phyloP scores from a whole-genome alignment of 1,284 basidiomycete species.

The Stygiomarasmius scandens region DNA sequence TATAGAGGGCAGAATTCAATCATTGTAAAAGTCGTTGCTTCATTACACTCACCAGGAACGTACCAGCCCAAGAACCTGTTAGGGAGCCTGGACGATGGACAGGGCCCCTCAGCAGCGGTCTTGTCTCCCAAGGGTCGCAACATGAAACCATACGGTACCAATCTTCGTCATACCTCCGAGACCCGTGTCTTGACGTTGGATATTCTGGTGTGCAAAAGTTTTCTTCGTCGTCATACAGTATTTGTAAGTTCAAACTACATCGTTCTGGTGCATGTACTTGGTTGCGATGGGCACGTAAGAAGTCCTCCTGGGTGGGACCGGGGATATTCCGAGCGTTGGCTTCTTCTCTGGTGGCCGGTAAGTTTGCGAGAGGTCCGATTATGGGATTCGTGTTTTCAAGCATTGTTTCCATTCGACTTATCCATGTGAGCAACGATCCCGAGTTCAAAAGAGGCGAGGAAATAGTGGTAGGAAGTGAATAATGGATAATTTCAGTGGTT shows the following conservation, averaged over 20 bases:
- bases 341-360: slow-evolving; percentile 37
- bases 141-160: slow-evolving; percentile 48
- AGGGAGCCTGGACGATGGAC: slow-evolving; percentile 45
- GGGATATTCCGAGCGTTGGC: slow-evolving; percentile 27
- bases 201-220: slow-evolving; percentile 3
- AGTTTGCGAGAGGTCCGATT: slow-evolving; percentile 20
- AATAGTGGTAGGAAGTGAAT: slow-evolving; percentile 39
- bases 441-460: slow-evolving; percentile 40
- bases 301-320: slow-evolving; percentile 40
- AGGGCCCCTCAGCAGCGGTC: slow-evolving; percentile 38
- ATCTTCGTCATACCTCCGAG: slow-evolving; percentile 39
- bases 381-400: slow-evolving; percentile 30
- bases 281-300: slow-evolving; percentile 39
- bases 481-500: slow-evolving; percentile 39
- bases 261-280: slow-evolving; percentile 35
- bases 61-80: slow-evolving; percentile 45
- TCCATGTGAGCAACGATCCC: slow-evolving; percentile 40
- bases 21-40: no score
- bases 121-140: slow-evolving; percentile 33
- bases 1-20: no score
- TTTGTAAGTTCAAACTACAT: slow-evolving; percentile 8
- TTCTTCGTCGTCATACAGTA: slow-evolving; percentile 12
- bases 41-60: slow-evolving; percentile 41
- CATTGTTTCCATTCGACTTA: slow-evolving; percentile 38
- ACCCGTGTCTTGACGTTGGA: slow-evolving; percentile 13